Percentiles rank a stretch among this genome's conserved stretches.
These are phyloP conservation scores for Monilinia vaccinii-corymbosi DNA, from an alignment of 2,329 filamentous ascomycete species.

Conservation along the genomic window DNA sequence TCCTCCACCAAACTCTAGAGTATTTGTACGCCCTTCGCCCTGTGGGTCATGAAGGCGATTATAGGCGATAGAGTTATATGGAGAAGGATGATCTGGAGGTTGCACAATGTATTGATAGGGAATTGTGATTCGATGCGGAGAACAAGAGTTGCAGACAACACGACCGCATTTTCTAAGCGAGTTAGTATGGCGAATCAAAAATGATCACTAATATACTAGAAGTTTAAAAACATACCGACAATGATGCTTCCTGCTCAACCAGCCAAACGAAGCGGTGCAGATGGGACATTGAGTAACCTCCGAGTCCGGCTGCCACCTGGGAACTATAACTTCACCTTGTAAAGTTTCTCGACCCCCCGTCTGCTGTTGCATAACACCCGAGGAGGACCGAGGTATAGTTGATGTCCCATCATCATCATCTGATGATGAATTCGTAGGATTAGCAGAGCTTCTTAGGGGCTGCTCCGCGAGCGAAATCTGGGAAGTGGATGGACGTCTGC, in stretches of 20 bases:
- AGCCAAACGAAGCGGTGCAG: constrained; percentile 65
- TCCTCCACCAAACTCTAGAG: constrained; percentile 45
- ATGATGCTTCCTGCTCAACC: constrained; percentile 76
- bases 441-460: not conserved
- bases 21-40: constrained; percentile 16
- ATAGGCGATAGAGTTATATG: constrained; percentile 9
- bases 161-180: constrained; percentile 70
- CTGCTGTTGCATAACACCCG: not conserved
- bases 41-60: constrained; percentile 16
- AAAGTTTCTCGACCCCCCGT: not conserved
- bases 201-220: not conserved
- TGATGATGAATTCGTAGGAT: not conserved
- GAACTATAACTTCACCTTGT: constrained; percentile 41
- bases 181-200: constrained; percentile 5
- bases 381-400: constrained; percentile 1
- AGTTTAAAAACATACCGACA: constrained; percentile 53
- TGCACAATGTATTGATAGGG: constrained; percentile 88
- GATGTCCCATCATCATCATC: constrained; percentile 4
- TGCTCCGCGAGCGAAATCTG: not conserved
- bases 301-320: constrained; percentile 80
- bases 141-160: constrained; percentile 84
- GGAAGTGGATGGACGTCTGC: constrained; percentile 1
- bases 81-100: constrained; percentile 41
- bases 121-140: constrained; percentile 90
- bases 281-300: constrained; percentile 81